phyloP scores from a whole-genome alignment of 2,329 filamentous ascomycete genomes.

The Chaetomiaceae sp. region DNA sequence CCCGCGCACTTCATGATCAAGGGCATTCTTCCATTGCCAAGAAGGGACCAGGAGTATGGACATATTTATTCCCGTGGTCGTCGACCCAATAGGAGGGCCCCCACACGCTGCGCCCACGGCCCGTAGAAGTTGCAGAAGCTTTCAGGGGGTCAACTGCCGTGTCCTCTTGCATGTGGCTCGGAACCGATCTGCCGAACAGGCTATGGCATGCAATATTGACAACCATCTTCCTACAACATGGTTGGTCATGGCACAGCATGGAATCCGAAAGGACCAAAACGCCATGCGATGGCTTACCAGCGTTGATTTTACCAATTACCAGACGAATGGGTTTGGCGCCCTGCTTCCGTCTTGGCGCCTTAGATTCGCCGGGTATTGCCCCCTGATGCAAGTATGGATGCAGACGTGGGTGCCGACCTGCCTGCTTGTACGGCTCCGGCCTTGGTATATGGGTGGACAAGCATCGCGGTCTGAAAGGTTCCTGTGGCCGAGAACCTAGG shows the following conservation, averaged over 20 bases:
- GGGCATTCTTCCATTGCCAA: neutral
- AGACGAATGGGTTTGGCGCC: too few relatives aligned
- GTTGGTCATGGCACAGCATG: slow-evolving; percentile 7
- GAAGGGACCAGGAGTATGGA: neutral
- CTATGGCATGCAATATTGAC: slow-evolving; percentile 21
- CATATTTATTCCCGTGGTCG: neutral
- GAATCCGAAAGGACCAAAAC: neutral
- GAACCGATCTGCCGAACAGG: slow-evolving; percentile 22
- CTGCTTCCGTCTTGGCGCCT: too few relatives aligned
- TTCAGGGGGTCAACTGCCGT: slow-evolving; percentile 3
- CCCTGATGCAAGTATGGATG: too few relatives aligned
- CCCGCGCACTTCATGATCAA: neutral
- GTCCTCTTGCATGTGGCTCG: slow-evolving; percentile 4
- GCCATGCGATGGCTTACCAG: too few relatives aligned
- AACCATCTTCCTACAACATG: slow-evolving; percentile 9
- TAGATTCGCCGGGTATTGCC: too few relatives aligned
- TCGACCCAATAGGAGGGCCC: slow-evolving; percentile 4
- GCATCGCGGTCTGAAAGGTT: too few relatives aligned
- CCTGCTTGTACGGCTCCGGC: too few relatives aligned
- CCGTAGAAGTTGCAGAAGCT: neutral
- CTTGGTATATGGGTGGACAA: too few relatives aligned
- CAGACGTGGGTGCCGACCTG: too few relatives aligned
- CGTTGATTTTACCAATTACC: too few relatives aligned
- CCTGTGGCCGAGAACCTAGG: too few relatives aligned
- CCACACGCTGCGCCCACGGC: neutral